phyloP scores from a whole-genome alignment of 441 rosid species.

The Populus hybrid region DNA sequence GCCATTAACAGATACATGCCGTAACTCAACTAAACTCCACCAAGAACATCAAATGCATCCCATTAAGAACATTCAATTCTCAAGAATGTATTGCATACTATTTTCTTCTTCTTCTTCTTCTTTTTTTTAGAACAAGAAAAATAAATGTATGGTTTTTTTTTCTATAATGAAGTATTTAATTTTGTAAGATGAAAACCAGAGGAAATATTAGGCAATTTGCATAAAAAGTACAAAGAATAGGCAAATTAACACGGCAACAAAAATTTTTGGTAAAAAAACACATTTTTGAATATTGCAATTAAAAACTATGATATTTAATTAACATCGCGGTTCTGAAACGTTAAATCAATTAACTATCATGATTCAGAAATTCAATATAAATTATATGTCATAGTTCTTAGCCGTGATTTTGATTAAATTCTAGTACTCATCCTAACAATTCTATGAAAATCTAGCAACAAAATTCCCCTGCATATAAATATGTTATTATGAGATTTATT shows the following conservation, averaged over 20 bases:
- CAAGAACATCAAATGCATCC: constrained; percentile 22
- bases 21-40: constrained; percentile 25
- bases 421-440: no score
- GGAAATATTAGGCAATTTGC: neutral
- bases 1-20: constrained; percentile 28
- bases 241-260: neutral
- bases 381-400: no score
- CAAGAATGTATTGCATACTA: neutral
- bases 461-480: neutral
- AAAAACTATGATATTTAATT: no score
- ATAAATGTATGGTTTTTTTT: neutral
- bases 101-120: neutral
- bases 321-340: fast-evolving
- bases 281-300: no score
- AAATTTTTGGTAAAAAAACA: neutral
- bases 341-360: no score
- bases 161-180: neutral
- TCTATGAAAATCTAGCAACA: neutral
- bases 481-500: no score
- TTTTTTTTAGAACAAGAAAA: neutral
- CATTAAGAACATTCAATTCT: constrained; percentile 28
- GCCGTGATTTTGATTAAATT: neutral
- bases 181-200: constrained; percentile 17
- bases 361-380: no score
- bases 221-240: neutral